Conservation (phyloP, 179 eudicot species). For the Beta lomatogona region DNA sequence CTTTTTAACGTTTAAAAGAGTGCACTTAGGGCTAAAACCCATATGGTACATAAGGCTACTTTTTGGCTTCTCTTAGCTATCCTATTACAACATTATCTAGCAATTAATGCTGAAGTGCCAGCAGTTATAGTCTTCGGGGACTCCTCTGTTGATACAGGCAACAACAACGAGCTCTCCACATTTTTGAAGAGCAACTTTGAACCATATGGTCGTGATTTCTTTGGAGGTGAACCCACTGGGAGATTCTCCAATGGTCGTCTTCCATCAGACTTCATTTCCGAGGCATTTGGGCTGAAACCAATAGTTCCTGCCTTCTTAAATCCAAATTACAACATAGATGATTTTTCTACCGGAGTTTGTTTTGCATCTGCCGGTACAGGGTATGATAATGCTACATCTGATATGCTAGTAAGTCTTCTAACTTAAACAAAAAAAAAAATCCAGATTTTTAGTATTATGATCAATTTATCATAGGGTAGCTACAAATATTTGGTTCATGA, state of each 20-base stretch:
- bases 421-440: neutral
- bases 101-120: conserved; percentile 40
- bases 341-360: conserved; percentile 41
- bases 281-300: conserved; percentile 37
- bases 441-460: too few relatives aligned
- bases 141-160: conserved; percentile 72
- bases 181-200: conserved; percentile 58
- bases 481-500: neutral
- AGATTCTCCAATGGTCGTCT: conserved; percentile 42
- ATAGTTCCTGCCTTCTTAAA: conserved; percentile 38
- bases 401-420: conserved; percentile 35
- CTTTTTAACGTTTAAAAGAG: neutral
- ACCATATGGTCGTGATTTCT: conserved; percentile 69
- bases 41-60: conserved; percentile 29
- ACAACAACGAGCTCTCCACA: conserved; percentile 62
- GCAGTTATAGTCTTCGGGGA: conserved; percentile 71
- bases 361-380: conserved; percentile 48
- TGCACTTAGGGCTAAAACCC: neutral
- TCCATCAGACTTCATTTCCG: conserved; percentile 42
- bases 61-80: conserved; percentile 30
- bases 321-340: conserved; percentile 31
- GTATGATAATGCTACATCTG: conserved; percentile 39
- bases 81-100: conserved; percentile 17
- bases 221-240: conserved; percentile 55
- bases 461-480: neutral